Percentiles rank a stretch among this genome's conserved stretches.
Evolutionary conservation across 2,329 filamentous ascomycete genomes (phyloP).

Genomic region (Botrytis tulipae): DNA sequence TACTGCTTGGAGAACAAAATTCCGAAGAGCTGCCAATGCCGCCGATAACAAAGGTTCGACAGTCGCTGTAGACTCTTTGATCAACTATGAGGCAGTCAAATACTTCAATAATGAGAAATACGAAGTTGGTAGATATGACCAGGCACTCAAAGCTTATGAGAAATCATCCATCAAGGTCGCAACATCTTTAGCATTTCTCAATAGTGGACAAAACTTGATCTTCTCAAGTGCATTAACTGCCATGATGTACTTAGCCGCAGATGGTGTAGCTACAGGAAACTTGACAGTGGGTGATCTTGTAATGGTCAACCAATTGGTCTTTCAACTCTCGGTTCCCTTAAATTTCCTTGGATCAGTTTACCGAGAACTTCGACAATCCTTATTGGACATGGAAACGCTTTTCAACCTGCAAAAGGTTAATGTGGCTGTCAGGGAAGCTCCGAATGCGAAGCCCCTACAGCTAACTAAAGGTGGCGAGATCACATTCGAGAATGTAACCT

Average conservation of each 20-base stretch:
- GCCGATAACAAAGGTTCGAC: conserved; percentile 95
- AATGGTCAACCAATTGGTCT: conserved; percentile 98
- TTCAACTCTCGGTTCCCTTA: conserved; percentile 92
- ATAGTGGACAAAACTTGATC: conserved; percentile 94
- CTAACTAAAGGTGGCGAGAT: conserved; percentile 83
- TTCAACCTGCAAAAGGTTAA: conserved; percentile 98
- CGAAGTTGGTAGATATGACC: conserved; percentile 87
- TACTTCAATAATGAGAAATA: conserved; percentile 99
- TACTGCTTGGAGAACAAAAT: conserved; percentile 95
- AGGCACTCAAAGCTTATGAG: conserved; percentile 81
- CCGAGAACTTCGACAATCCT: conserved; percentile 87
- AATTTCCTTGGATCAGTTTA: conserved; percentile 99
- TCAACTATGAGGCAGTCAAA: conserved; percentile 99
- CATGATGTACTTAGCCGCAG: conserved; percentile 97
- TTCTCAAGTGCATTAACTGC: conserved; percentile 90
- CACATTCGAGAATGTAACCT: conserved; percentile 89
- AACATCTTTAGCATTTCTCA: conserved; percentile 88
- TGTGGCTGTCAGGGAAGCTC: conserved; percentile 75
- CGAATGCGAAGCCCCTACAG: conserved; percentile 68
- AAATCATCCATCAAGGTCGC: conserved; percentile 95
- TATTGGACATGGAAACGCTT: conserved; percentile 97
- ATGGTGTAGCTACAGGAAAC: conserved; percentile 77
- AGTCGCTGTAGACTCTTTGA: conserved; percentile 91
- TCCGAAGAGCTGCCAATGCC: conserved; percentile 89
- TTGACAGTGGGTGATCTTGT: conserved; percentile 94